phyloP scores from a whole-genome alignment of 2,329 filamentous ascomycete species.

The Furcasterigmium furcatum region DNA sequence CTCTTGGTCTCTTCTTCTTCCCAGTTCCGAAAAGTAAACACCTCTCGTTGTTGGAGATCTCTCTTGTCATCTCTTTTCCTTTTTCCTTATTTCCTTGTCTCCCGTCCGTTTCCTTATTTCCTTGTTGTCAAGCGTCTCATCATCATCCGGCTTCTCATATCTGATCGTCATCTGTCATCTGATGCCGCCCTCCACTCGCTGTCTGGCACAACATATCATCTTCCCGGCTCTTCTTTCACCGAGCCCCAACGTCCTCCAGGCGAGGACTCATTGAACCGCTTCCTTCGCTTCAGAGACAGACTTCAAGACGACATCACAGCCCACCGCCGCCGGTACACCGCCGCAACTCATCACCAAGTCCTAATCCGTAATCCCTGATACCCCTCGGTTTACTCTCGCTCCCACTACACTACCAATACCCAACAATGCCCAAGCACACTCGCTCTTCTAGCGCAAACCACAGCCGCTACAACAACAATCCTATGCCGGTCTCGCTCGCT shows the following conservation, averaged over 20 bases:
- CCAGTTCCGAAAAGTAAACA: conserved; percentile 14
- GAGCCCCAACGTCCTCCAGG: conserved; percentile 11
- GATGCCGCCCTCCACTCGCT: conserved; percentile 6
- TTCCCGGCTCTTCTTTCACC: conserved; percentile 2
- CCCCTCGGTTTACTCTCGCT: conserved; percentile 8
- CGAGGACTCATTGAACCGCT: conserved; percentile 6
- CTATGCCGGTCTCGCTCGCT: conserved; percentile 35
- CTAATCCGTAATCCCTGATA: conserved; percentile 13
- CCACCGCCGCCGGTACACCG: not conserved
- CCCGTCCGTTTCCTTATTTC: conserved; percentile 5
- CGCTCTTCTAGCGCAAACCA: conserved; percentile 34
- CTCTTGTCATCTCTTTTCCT: conserved; percentile 16
- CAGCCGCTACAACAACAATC: conserved; percentile 26
- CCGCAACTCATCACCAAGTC: no score
- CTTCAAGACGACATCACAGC: not conserved
- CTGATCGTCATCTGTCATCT: conserved; percentile 7
- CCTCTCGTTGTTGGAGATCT: conserved; percentile 10
- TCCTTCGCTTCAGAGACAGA: no score
- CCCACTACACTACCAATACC: conserved; percentile 12
- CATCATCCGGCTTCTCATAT: conserved; percentile 7
- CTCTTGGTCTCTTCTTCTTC: conserved; percentile 8
- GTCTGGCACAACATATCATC: conserved; percentile 2
- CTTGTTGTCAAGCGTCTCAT: conserved; percentile 6
- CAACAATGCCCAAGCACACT: conserved; percentile 43
- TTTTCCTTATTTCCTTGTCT: conserved; percentile 21